Evolutionary conservation across 768 basidiomycete species (phyloP).

Genomic region (Russula sp.): DNA sequence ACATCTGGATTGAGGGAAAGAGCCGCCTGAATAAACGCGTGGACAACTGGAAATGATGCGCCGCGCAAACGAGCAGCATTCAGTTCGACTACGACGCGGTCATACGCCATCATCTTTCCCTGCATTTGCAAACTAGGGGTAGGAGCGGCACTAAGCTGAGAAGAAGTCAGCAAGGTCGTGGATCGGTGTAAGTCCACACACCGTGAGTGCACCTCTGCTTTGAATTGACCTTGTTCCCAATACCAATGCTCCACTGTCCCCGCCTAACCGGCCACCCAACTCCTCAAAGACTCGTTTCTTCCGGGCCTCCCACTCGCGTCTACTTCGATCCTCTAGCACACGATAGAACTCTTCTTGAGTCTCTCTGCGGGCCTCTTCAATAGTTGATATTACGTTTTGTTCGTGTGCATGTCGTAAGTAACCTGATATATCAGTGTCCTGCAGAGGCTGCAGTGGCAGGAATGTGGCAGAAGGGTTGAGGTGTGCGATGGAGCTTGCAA

Average conservation of each 20-base stretch:
- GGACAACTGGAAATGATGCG: conserved; percentile 70
- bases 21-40: conserved; percentile 64
- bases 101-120: conserved; percentile 94
- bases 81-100: conserved; percentile 71
- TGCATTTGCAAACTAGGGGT: conserved; percentile 75
- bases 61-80: conserved; percentile 69
- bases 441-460: conserved; percentile 84
- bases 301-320: conserved; percentile 83
- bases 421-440: conserved; percentile 91
- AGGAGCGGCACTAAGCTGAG: conserved; percentile 43
- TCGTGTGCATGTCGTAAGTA: conserved; percentile 93
- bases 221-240: conserved; percentile 61
- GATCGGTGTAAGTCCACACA: conserved; percentile 31
- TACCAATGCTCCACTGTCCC: conserved; percentile 47
- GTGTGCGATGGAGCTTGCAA: conserved; percentile 77
- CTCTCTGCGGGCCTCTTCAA: conserved; percentile 82
- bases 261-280: conserved; percentile 61
- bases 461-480: conserved; percentile 79
- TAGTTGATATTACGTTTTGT: conserved; percentile 89
- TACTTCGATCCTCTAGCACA: conserved; percentile 66
- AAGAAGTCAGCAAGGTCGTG: conserved; percentile 10
- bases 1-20: conserved; percentile 54
- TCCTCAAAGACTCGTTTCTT: conserved; percentile 89
- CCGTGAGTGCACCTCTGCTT: conserved; percentile 49
- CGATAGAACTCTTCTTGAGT: conserved; percentile 84